Percentiles rank a stretch among this genome's conserved stretches.
Evolutionary conservation across 192 early-diverging fungal genomes (phyloP).

Genomic region (Allomyces arbusculus): DNA sequence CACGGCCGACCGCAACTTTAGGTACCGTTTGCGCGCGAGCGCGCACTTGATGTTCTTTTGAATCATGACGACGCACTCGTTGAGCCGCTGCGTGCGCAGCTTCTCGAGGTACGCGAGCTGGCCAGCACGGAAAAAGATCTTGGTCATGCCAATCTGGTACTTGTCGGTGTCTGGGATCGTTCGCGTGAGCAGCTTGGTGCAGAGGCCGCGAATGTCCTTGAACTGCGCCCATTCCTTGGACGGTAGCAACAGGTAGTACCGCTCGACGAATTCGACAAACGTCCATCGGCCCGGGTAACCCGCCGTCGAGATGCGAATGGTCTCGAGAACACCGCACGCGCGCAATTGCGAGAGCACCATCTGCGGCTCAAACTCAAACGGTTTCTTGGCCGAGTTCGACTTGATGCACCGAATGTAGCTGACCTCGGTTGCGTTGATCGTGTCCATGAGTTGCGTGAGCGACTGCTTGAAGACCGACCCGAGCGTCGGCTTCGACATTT

Average conservation of each 20-base stretch:
- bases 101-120: conserved; percentile 71
- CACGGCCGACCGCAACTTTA: conserved; percentile 29
- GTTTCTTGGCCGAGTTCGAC: conserved; percentile 81
- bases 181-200: conserved; percentile 32
- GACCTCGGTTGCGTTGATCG: conserved; percentile 74
- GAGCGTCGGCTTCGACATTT: conserved; percentile 65
- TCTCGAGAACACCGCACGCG: conserved; percentile 97
- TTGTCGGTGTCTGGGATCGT: conserved; percentile 64
- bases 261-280: conserved; percentile 81
- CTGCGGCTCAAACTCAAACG: conserved; percentile 81
- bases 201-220: conserved; percentile 34
- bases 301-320: conserved; percentile 93
- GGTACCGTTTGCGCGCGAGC: conserved; percentile 39
- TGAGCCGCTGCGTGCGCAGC: conserved; percentile 61
- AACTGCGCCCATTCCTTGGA: conserved; percentile 19
- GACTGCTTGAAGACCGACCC: conserved; percentile 94
- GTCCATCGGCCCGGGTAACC: conserved; percentile 83
- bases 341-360: conserved; percentile 87
- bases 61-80: conserved; percentile 59
- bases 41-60: conserved; percentile 69
- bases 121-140: conserved; percentile 98
- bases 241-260: conserved; percentile 36
- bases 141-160: conserved; percentile 82
- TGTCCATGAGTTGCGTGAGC: conserved; percentile 83
- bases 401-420: conserved; percentile 99